phyloP scores from a whole-genome alignment of 768 basidiomycete genomes.

The Mycena rosella region DNA sequence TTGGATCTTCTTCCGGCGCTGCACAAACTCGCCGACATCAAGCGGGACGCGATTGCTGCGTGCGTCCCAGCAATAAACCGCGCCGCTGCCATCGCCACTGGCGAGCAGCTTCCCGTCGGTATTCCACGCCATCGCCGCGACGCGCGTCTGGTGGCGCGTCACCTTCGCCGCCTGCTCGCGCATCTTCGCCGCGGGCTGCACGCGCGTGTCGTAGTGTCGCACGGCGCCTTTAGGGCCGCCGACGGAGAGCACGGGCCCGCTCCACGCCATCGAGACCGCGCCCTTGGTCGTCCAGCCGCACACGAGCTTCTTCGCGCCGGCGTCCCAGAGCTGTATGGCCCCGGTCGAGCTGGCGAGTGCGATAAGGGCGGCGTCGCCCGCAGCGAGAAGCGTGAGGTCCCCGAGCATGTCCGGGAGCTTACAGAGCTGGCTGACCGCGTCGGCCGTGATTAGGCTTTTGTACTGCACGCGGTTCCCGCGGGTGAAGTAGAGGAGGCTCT shows the following conservation, averaged over 20 bases:
- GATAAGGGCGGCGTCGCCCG: constrained; percentile 54
- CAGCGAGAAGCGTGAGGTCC: constrained; percentile 57
- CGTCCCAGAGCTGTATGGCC: constrained; percentile 80
- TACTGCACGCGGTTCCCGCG: constrained; percentile 67
- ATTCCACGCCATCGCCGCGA: constrained; percentile 78
- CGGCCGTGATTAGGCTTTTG: constrained; percentile 57
- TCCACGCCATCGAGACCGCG: constrained; percentile 76
- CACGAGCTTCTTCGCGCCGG: constrained; percentile 66
- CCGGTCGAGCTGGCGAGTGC: constrained; percentile 75
- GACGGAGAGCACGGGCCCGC: constrained; percentile 71
- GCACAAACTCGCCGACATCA: constrained; percentile 67
- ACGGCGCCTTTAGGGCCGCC: constrained; percentile 80
- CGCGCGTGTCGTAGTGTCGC: constrained; percentile 78
- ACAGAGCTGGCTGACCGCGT: constrained; percentile 56
- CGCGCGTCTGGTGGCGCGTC: constrained; percentile 75
- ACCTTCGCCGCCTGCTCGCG: constrained; percentile 76
- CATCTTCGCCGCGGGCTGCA: constrained; percentile 57
- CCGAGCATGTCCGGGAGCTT: constrained; percentile 63
- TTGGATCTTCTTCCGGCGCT: constrained; percentile 76
- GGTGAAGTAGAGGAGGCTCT: constrained; percentile 60
- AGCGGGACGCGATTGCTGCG: constrained; percentile 61
- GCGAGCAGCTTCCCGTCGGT: constrained; percentile 75
- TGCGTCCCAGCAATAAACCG: constrained; percentile 83
- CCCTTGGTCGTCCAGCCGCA: constrained; percentile 69
- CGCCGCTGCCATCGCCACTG: constrained; percentile 82